Evolutionary conservation across 2,329 filamentous ascomycete species (phyloP).

Genomic region (Cladophialophora yegresii): DNA sequence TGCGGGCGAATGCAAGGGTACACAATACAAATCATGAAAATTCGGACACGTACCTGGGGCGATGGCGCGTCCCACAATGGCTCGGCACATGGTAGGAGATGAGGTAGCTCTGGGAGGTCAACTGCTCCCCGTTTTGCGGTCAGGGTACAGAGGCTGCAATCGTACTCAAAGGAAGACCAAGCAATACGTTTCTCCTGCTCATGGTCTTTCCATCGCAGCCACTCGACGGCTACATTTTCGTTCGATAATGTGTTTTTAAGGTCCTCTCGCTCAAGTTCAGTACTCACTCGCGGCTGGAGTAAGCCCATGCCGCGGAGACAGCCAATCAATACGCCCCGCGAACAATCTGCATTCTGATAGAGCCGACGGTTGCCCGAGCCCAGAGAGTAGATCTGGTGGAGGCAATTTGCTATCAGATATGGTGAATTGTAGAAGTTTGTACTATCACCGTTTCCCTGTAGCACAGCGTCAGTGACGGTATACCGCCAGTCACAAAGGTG

Average conservation of each 20-base stretch:
- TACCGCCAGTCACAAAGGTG: not conserved
- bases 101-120: constrained; percentile 29
- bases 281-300: constrained; percentile 26
- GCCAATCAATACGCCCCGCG: constrained; percentile 26
- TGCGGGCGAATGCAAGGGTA: not conserved
- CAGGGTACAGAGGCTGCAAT: constrained; percentile 31
- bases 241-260: constrained; percentile 9
- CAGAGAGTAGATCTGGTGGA: constrained; percentile 29
- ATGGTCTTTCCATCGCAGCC: constrained; percentile 28
- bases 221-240: constrained; percentile 16
- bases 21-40: not conserved
- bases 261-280: constrained; percentile 26
- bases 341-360: constrained; percentile 30
- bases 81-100: constrained; percentile 27
- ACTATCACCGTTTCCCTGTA: constrained; percentile 26
- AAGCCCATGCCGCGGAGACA: constrained; percentile 31
- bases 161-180: constrained; percentile 32
- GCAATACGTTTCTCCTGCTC: constrained; percentile 29
- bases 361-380: constrained; percentile 29
- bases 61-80: constrained; percentile 28
- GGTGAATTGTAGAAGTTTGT: constrained; percentile 26
- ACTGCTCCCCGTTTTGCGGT: constrained; percentile 28
- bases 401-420: constrained; percentile 15
- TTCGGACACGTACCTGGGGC: not conserved
- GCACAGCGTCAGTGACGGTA: not conserved